phyloP scores from a whole-genome alignment of 2,329 filamentous ascomycete genomes.

The Metarhizium album region DNA sequence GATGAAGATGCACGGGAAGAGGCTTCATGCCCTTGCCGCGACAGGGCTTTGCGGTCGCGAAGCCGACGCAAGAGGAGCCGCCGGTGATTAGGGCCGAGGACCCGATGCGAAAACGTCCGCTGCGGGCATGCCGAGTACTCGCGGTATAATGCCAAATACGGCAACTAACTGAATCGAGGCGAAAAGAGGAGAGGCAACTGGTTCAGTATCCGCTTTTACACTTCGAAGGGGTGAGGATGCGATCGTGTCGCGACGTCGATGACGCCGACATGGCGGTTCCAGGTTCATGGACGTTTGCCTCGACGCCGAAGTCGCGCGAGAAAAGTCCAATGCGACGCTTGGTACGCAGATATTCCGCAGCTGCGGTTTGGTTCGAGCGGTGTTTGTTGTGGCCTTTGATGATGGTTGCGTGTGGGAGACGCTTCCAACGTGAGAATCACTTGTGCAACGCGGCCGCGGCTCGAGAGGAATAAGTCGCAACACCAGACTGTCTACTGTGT shows the following conservation, averaged over 20 bases:
- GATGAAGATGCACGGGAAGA: conserved; percentile 56
- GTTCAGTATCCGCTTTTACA: background rate
- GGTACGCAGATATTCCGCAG: too few relatives aligned
- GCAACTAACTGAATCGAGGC: background rate
- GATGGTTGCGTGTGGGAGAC: too few relatives aligned
- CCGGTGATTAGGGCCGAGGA: conserved; percentile 62
- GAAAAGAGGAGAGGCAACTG: background rate
- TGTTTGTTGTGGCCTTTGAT: too few relatives aligned
- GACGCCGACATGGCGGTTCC: background rate
- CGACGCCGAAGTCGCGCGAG: too few relatives aligned
- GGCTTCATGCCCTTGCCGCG: conserved; percentile 58
- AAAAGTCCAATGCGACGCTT: too few relatives aligned
- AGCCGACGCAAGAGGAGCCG: conserved; percentile 65
- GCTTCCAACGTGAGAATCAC: too few relatives aligned
- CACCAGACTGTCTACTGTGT: too few relatives aligned
- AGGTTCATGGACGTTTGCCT: too few relatives aligned
- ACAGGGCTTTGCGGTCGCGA: conserved; percentile 62
- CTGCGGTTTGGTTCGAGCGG: too few relatives aligned
- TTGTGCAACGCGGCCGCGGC: too few relatives aligned
- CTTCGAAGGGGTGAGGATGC: background rate
- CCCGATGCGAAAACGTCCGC: conserved; percentile 10
- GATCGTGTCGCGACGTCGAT: background rate
- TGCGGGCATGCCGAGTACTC: conserved; percentile 4
- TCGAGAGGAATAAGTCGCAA: too few relatives aligned
- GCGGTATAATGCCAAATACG: background rate